Evolutionary conservation across 1,284 basidiomycete genomes (phyloP).

Genomic region (Phylloporus sp.): DNA sequence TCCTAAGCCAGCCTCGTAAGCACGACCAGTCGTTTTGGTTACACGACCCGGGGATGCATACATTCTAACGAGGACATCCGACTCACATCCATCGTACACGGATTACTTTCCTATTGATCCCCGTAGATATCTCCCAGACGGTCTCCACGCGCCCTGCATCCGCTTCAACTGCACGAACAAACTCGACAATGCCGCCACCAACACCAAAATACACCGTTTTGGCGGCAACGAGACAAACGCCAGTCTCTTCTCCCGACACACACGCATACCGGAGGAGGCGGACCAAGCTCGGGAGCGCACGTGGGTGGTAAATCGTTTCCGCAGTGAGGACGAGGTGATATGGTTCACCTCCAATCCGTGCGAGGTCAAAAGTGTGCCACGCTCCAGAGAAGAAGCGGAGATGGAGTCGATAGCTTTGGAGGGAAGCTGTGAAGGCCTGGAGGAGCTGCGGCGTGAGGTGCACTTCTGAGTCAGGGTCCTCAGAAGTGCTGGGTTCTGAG

Average conservation of each 20-base stretch:
- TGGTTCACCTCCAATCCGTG: slow-evolving; percentile 17
- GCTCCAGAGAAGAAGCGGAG: slow-evolving; percentile 85
- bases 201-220: slow-evolving; percentile 97
- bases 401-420: slow-evolving; percentile 61
- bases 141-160: slow-evolving; percentile 47
- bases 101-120: slow-evolving; percentile 74
- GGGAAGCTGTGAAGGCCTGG: slow-evolving; percentile 67
- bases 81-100: slow-evolving; percentile 58
- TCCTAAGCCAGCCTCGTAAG: too few species aligned
- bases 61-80: not conserved
- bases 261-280: slow-evolving; percentile 49
- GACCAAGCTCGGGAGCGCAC: slow-evolving; percentile 75
- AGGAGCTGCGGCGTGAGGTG: slow-evolving; percentile 70
- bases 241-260: not conserved
- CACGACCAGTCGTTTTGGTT: too few species aligned
- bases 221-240: slow-evolving; percentile 78
- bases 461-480: slow-evolving; percentile 53
- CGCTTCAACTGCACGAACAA: slow-evolving; percentile 63
- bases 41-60: not conserved
- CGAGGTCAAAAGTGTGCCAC: slow-evolving; percentile 69
- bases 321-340: slow-evolving; percentile 87
- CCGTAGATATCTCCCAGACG: slow-evolving; percentile 64
- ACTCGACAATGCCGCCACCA: slow-evolving; percentile 86
- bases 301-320: slow-evolving; percentile 89
- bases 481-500: slow-evolving; percentile 11